Evolutionary conservation across 2,329 filamentous ascomycete genomes (phyloP).

Genomic region (Tolypocladium ophioglossoides): DNA sequence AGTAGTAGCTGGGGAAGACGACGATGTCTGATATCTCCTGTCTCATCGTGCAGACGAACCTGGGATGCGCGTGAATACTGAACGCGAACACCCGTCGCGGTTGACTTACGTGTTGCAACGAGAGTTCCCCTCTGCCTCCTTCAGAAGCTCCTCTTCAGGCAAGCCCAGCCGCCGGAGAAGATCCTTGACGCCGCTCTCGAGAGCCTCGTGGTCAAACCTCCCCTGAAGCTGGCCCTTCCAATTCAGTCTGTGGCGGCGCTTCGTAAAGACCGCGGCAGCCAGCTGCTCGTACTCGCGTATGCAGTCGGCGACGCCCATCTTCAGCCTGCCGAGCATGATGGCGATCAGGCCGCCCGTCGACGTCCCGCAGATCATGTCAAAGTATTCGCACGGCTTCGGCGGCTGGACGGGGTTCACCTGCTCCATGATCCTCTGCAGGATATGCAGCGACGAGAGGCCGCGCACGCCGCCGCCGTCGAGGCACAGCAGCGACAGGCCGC

Average conservation of each 20-base stretch:
- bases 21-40: neutral
- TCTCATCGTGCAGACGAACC: slow-evolving; percentile 1
- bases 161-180: neutral
- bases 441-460: slow-evolving; percentile 16
- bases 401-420: slow-evolving; percentile 4
- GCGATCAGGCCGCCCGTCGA: slow-evolving; percentile 24
- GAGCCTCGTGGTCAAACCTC: neutral
- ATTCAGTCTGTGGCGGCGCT: neutral
- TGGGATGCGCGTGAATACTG: neutral
- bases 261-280: neutral
- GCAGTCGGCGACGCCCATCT: slow-evolving; percentile 1
- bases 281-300: slow-evolving; percentile 1
- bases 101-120: neutral
- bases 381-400: slow-evolving; percentile 10
- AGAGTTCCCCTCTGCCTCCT: neutral
- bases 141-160: neutral
- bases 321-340: slow-evolving; percentile 27
- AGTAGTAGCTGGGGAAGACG: neutral
- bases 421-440: slow-evolving; percentile 16
- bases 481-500: neutral
- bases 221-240: neutral
- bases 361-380: slow-evolving; percentile 19
- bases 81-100: too few species aligned
- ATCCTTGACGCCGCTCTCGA: neutral
- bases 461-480: slow-evolving; percentile 17